A percentile compares a stretch with the other conserved stretches of the same genome.
Conservation (phyloP, 345 rosid genomes). For the Acer saccharum region DNA sequence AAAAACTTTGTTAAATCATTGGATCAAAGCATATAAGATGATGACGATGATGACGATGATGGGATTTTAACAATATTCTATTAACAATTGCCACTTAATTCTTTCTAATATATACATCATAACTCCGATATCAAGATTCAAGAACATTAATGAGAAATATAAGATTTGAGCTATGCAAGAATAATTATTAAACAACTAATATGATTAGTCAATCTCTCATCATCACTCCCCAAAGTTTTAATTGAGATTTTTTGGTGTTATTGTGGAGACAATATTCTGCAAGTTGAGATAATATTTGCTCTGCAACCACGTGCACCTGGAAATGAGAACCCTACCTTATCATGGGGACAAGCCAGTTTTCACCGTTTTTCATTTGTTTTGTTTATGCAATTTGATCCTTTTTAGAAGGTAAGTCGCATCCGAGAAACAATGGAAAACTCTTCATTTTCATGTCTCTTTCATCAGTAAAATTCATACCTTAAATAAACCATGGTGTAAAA, state of each 20-base stretch:
- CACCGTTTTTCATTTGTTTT: slow-evolving; percentile 10
- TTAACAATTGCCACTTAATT: no score
- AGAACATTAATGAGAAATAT: no score
- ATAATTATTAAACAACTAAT: background rate
- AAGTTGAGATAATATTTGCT: slow-evolving; percentile 20
- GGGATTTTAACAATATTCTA: no score
- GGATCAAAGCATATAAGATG: slow-evolving; percentile 1
- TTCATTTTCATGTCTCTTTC: background rate
- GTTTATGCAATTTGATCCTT: background rate
- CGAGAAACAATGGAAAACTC: background rate
- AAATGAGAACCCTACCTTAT: slow-evolving; percentile 13
- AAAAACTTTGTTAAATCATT: slow-evolving; percentile 17
- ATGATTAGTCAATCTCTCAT: background rate
- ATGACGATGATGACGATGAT: no score
- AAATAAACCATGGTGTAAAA: background rate
- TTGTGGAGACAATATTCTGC: slow-evolving; percentile 21
- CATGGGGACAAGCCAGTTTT: slow-evolving; percentile 13
- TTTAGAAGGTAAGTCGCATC: background rate
- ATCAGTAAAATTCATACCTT: background rate
- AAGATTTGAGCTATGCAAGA: background rate
- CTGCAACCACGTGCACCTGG: slow-evolving; percentile 26
- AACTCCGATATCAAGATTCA: no score
- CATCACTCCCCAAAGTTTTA: no score
- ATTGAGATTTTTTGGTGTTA: slow-evolving; percentile 1
- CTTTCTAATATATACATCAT: no score